Base-by-base conservation (phyloP, 1,284 basidiomycete genomes). In the Papiliotrema fonsecae region DNA sequence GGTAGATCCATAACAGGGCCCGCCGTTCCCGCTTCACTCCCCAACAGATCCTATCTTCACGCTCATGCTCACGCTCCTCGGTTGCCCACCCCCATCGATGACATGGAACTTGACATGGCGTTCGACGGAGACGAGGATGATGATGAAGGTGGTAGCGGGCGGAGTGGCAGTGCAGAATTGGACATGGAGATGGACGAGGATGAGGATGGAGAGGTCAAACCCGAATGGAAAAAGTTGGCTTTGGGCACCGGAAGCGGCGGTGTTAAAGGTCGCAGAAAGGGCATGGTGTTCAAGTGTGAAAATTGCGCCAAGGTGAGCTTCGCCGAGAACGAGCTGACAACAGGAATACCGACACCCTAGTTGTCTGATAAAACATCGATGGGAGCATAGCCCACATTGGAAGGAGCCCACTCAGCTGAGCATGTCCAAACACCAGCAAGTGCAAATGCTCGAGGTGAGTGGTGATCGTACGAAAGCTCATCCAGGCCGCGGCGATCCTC, bases 311-410 rank as follows among this genome's bases (percentile, higher is more conserved):
- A 93, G 84, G 88, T 85, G 54, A 51, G 72, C n/a, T 34, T 36
- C 13, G 13, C 19, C 19, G 22, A 22, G 19, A 24, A 18, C 21
- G 26, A 25, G 16, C 44, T 22, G 21, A 21, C 35, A 31, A 22
- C 30, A 92, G 85, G 86, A 93, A 47, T 96, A 96, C 73, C 84
- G 90, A 42, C 92, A 97, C 69, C 92, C 91, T 3, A 89, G 86
- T 19, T 96, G 92, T 72, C 78, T 97, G 43, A 88, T 93, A 76
- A 97, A 97, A 75, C 92, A 97, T 67, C 86, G 92, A 32, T 97
- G 92, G 92, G 93, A 97, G 70, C 92, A 97, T 66, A 90, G 87
- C 25, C 88, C 89, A 31, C 92, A 97, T 69, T 98, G 94, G 94
- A 87, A 88, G 44, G 90, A 93, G 73, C 89, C 91, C 0, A 90